These are phyloP conservation scores for Coelastrella sp. DNA, from an alignment of 139 green algal genomes.

Conservation along the genomic window DNA sequence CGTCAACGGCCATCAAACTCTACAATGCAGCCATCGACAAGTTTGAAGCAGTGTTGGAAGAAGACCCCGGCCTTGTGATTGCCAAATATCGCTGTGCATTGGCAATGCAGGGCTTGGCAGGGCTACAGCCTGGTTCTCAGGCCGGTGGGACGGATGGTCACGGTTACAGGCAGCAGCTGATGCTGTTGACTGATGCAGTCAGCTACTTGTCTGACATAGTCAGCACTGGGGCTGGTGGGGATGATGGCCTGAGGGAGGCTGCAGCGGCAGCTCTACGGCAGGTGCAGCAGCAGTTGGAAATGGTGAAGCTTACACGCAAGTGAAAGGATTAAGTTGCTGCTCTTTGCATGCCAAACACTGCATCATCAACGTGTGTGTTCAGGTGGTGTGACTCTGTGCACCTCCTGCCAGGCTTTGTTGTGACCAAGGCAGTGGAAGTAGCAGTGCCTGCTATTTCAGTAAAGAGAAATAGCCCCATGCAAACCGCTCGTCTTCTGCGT, in stretches of 20 bases:
- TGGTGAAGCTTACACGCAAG: slow-evolving; percentile 18
- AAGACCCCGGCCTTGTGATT: slow-evolving; percentile 37
- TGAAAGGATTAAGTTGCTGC: not conserved
- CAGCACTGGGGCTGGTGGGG: not conserved
- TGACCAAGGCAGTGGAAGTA: no score
- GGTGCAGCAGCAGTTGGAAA: slow-evolving; percentile 19
- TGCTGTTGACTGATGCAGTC: slow-evolving; percentile 21
- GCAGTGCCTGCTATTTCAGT: no score
- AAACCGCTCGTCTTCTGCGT: no score
- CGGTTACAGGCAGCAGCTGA: slow-evolving; percentile 17
- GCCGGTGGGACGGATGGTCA: not conserved
- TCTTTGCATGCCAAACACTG: no score
- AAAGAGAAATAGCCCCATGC: no score
- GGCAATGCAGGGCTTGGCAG: slow-evolving; percentile 4
- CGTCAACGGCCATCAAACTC: slow-evolving; percentile 22
- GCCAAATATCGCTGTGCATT: slow-evolving; percentile 47
- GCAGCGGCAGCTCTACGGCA: slow-evolving; percentile 9
- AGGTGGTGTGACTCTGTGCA: no score
- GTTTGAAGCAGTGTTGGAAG: slow-evolving; percentile 54
- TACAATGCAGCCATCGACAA: slow-evolving; percentile 53
- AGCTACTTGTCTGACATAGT: slow-evolving; percentile 38
- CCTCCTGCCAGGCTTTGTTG: no score
- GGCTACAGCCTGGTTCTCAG: not conserved
- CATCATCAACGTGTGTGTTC: no score
- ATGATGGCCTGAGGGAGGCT: slow-evolving; percentile 38